Evolutionary conservation across 768 basidiomycete species (phyloP), one percentile per base, ranked within the genome.

Genomic region (Tylopilus felleus): DNA sequence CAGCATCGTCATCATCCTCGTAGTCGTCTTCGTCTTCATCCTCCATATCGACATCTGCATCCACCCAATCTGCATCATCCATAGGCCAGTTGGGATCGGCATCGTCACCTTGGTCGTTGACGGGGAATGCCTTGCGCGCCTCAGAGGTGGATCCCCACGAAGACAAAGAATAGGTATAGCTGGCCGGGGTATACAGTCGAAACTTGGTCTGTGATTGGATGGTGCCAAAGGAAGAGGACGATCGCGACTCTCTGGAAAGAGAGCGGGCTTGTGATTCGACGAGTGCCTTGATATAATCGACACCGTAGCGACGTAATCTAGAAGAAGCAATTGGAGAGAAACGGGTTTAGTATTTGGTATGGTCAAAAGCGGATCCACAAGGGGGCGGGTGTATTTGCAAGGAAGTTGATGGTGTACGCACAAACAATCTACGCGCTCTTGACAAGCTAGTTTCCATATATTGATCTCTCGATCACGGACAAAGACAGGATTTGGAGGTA

Each of bases 371-470:
- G 59, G 52, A 58, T 60, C 49, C 39, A 44, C 48, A 21, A 45
- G 43, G 36, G 36, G 27, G 21, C 27, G 31, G 51, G 49, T 22
- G 25, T 51, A 47, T 47, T 42, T 49, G 47, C 51, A 47, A 51
- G 39, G 39, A 31, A 28, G 48, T 8, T 39, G 51, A 41, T 53
- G 52, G 27, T 52, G 57, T 23, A 67, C 68, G 59, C 41, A 70
- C 68, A 70, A 45, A 56, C 56, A 70, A 49, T 70, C 69, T 55
- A 70, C 69, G 41, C 69, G 66, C 56, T 70, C 69, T 56, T 71
- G 69, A 47, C 69, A 70, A 14, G 69, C 69, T 16, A 70, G 58
- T 55, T 70, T 70, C 69, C 69, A 70, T 47, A 70, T 70, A 51
- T 70, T 70, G 60, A 71, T 64, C 42, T 70, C 69, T 21, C 69